These are phyloP conservation scores for Pyrenophora tritici-repentis DNA, from an alignment of 2,329 filamentous ascomycete species.

Conservation along the genomic window DNA sequence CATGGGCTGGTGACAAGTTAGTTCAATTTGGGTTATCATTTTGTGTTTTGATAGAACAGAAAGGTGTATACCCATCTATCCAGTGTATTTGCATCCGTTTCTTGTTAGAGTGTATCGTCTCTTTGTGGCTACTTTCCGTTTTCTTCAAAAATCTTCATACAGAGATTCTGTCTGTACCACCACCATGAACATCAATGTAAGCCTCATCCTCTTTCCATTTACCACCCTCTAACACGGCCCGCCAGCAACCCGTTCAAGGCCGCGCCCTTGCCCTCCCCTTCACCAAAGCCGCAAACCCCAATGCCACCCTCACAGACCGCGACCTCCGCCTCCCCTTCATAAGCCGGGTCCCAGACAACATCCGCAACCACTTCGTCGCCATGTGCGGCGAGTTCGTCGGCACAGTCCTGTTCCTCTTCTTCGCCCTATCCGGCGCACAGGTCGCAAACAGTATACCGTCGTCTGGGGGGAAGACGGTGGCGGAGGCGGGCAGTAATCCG, in stretches of 20 bases:
- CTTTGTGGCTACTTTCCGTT: too few species aligned
- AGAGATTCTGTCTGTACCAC: too few species aligned
- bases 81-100: too few species aligned
- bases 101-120: too few species aligned
- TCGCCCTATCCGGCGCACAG: conserved; percentile 47
- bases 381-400: conserved; percentile 47
- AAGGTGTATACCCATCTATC: too few species aligned
- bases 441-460: conserved; percentile 46
- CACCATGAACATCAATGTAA: too few species aligned
- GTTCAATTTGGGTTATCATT: too few species aligned
- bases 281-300: conserved; percentile 18
- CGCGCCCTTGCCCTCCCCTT: conserved; percentile 21
- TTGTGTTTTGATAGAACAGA: too few species aligned
- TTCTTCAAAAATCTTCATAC: too few species aligned
- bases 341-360: conserved; percentile 12
- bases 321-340: conserved; percentile 18
- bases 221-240: too few species aligned
- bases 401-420: conserved; percentile 49
- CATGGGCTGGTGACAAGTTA: too few species aligned
- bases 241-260: conserved; percentile 18
- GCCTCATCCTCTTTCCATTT: too few species aligned
- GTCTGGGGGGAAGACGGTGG: conserved; percentile 15
- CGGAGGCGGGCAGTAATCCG: conserved; percentile 39
- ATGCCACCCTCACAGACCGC: conserved; percentile 11
- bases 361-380: conserved; percentile 24